phyloP scores from a whole-genome alignment of 2,329 filamentous ascomycete genomes.

The Arachnomyces sp. region DNA sequence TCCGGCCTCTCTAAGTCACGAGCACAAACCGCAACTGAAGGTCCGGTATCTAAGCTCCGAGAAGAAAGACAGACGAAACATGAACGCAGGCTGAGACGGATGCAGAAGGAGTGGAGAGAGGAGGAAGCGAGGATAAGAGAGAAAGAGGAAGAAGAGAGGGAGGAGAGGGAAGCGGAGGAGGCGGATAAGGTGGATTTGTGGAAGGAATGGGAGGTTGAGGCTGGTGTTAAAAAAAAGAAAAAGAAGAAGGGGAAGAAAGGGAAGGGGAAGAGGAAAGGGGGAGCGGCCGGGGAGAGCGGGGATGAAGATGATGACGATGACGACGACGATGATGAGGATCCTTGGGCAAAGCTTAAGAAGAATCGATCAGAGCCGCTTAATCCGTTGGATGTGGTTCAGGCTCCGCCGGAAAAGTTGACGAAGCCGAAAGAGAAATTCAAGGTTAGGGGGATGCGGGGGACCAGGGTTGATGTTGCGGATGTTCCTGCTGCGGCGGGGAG shows the following conservation, averaged over 20 bases:
- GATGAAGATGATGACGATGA: constrained; percentile 32
- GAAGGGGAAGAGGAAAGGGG: constrained; percentile 41
- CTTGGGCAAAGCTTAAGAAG: constrained; percentile 67
- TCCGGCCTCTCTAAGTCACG: constrained; percentile 58
- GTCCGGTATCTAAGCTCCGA: constrained; percentile 23
- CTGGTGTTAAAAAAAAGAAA: constrained; percentile 45
- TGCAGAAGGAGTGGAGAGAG: constrained; percentile 53
- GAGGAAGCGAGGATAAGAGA: constrained; percentile 54
- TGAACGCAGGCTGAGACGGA: constrained; percentile 64
- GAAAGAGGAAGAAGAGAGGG: constrained; percentile 69
- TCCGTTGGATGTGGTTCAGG: constrained; percentile 54
- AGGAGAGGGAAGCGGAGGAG: constrained; percentile 56
- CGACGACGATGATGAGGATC: constrained; percentile 59
- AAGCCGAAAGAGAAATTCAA: constrained; percentile 58
- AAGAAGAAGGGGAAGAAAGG: constrained; percentile 43
- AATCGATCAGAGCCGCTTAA: constrained; percentile 47
- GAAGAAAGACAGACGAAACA: constrained; percentile 67
- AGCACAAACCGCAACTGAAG: constrained; percentile 9
- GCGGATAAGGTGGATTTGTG: constrained; percentile 57
- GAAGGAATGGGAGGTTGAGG: constrained; percentile 54
- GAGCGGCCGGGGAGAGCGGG: constrained; percentile 27
- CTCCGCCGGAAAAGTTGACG: constrained; percentile 65
- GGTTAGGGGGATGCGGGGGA: constrained; percentile 49
- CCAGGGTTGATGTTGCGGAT: constrained; percentile 59
- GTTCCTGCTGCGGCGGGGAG: constrained; percentile 64